A percentile compares a stretch with the other conserved stretches of the same genome.
These are phyloP conservation scores for Debaryomyces sp. DNA, from an alignment of 1,139 yeast species.

Conservation along the genomic window DNA sequence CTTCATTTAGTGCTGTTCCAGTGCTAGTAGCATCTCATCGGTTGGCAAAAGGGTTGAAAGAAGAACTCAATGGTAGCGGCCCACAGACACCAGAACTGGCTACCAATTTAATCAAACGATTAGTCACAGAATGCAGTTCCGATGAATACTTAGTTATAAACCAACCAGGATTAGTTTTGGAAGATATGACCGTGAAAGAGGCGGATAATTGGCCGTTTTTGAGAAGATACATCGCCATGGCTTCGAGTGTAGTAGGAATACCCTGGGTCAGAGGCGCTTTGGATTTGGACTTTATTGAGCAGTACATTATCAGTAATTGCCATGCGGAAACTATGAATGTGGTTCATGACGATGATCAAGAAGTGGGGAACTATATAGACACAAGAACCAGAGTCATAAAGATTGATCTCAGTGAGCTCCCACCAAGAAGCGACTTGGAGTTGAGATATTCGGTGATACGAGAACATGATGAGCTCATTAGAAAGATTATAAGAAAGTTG, in stretches of 20 bases:
- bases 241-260: constrained; percentile 66
- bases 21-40: constrained; percentile 46
- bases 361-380: constrained; percentile 55
- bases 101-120: constrained; percentile 47
- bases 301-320: constrained; percentile 48
- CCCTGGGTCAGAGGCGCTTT: constrained; percentile 53
- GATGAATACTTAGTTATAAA: constrained; percentile 71
- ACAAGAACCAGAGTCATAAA: constrained; percentile 60
- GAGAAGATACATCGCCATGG: constrained; percentile 54
- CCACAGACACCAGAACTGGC: constrained; percentile 32
- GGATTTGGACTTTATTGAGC: constrained; percentile 51
- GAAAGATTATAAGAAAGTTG: constrained; percentile 58
- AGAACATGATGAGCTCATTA: constrained; percentile 53
- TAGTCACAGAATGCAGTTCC: constrained; percentile 64
- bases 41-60: constrained; percentile 35
- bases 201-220: constrained; percentile 54
- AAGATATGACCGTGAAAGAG: constrained; percentile 52
- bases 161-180: constrained; percentile 65
- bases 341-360: constrained; percentile 42
- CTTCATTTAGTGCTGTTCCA: constrained; percentile 30
- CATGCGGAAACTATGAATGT: constrained; percentile 46
- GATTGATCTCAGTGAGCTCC: constrained; percentile 54
- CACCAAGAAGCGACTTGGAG: constrained; percentile 25
- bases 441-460: constrained; percentile 25
- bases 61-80: constrained; percentile 25